phyloP scores from a whole-genome alignment of 148 eudicot species.

The Bassia scoparia region DNA sequence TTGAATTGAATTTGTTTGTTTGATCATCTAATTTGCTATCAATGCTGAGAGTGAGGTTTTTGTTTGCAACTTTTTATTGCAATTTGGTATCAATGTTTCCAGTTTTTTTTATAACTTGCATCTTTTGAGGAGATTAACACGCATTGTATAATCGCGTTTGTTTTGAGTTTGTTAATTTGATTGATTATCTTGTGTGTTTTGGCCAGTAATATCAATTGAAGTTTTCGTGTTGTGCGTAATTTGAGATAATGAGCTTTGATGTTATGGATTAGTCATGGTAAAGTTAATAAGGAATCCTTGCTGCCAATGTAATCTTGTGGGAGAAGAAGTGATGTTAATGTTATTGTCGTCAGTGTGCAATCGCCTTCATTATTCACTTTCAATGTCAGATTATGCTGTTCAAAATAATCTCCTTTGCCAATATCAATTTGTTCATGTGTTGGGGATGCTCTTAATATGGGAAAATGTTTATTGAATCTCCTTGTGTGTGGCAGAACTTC shows the following conservation, averaged over 20 bases:
- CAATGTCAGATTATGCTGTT: too few relatives aligned
- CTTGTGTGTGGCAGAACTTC: slow-evolving; percentile 57
- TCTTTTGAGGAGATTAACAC: not conserved
- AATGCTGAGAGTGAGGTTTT: not conserved
- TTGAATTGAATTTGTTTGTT: slow-evolving; percentile 6
- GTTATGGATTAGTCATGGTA: too few relatives aligned
- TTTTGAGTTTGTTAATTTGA: not conserved
- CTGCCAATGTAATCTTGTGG: too few relatives aligned
- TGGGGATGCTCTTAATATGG: too few relatives aligned
- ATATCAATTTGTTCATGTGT: too few relatives aligned
- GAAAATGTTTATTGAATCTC: not conserved
- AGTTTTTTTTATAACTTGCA: not conserved
- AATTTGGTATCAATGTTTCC: not conserved
- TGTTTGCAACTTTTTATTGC: not conserved
- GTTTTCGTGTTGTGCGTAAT: not conserved
- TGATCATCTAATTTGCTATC: slow-evolving; percentile 9
- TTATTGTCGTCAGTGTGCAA: too few relatives aligned
- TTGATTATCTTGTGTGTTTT: not conserved
- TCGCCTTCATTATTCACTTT: too few relatives aligned
- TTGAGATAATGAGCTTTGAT: too few relatives aligned
- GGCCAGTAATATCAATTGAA: not conserved
- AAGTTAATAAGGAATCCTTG: too few relatives aligned
- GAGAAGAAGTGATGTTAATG: too few relatives aligned
- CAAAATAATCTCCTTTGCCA: too few relatives aligned
- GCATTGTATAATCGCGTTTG: not conserved